Conservation (phyloP, 2,329 filamentous ascomycete genomes). For the Aspergillus pseudoterreus region DNA sequence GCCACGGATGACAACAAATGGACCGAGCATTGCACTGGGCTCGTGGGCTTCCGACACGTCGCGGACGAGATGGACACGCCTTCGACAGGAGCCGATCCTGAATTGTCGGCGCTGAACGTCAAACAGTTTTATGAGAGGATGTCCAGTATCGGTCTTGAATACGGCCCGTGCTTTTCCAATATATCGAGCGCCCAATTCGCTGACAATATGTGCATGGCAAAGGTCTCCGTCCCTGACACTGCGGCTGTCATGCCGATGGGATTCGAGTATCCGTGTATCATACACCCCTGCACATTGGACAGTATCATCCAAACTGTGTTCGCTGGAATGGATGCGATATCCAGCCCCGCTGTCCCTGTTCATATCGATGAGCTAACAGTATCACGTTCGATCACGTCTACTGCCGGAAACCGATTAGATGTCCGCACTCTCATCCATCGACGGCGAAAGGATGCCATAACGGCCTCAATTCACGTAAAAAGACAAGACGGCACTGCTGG, state of each 20-base stretch:
- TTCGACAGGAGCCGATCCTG: not conserved
- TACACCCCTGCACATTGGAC: slow-evolving; percentile 33
- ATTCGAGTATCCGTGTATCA: slow-evolving; percentile 21
- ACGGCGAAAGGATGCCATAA: not conserved
- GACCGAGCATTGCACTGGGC: slow-evolving; percentile 24
- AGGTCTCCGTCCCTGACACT: slow-evolving; percentile 24
- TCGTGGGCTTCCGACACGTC: slow-evolving; percentile 3
- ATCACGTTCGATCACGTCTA: slow-evolving; percentile 3
- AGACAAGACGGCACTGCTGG: not conserved
- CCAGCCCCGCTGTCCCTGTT: slow-evolving; percentile 19
- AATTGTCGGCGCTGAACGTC: slow-evolving; percentile 14
- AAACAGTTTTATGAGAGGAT: slow-evolving; percentile 24
- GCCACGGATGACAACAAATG: slow-evolving; percentile 17
- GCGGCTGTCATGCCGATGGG: slow-evolving; percentile 23
- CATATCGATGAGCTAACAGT: slow-evolving; percentile 19
- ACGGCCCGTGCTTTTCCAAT: slow-evolving; percentile 27
- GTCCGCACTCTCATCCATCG: slow-evolving; percentile 9
- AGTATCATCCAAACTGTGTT: slow-evolving; percentile 29
- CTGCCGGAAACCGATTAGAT: slow-evolving; percentile 9
- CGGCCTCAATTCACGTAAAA: slow-evolving; percentile 16
- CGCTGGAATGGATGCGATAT: slow-evolving; percentile 8
- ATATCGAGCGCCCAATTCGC: slow-evolving; percentile 13
- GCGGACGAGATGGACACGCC: not conserved
- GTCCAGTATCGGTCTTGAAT: slow-evolving; percentile 21
- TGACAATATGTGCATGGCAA: slow-evolving; percentile 12